Base-by-base conservation (phyloP, 108 stramenopile genomes). In the Nitzschia sp. region DNA sequence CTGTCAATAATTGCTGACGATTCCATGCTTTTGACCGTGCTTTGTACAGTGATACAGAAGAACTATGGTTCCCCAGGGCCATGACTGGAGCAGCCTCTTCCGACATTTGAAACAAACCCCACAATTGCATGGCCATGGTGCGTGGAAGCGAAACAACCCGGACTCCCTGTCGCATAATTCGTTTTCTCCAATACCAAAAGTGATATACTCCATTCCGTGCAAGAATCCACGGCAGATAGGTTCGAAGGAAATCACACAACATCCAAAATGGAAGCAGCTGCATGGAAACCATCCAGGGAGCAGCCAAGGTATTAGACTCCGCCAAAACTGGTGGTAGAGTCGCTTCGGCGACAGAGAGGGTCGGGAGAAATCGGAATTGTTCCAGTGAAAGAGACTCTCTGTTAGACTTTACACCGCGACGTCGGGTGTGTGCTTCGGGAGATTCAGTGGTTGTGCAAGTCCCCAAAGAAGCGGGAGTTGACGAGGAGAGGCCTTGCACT, bases 191-290 rank as follows among this genome's bases (percentile, higher is more conserved):
- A n/a, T 62, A 42, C 43, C 43, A 62, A 17, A 62, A 46, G 1
- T 10, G n/a, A 19, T 43, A 9, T 21, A 46, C 14, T 3, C 14
- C 8, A 21, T 21, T 5, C 43, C 22, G n/a, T 7, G 40, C 38
- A 15, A 62, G 11, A 10, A n/a, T 62, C 41, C 43, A 62, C 17
- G 61, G 61, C 15, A 62, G 8, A 20, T 19, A 14, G 9, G 61
- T 62, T 46, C 43, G 42, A 42, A 62, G 42, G 6, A 62, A 24
- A 46, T 62, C 61, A 20, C 61, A 62, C 17, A 17, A 15, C 46
- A 48, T 48, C 14, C 41, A 46, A 11, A 11, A 58, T 1, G 15
- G 29, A 12, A 46, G 43, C 20, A 46, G 7, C 42, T 46, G 61
- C 38, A 41, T 43, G 25, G 10, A 62, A 12, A 17, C 43, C 15